These are phyloP conservation scores for Chenopodium quinoa DNA, from an alignment of 148 eudicot genomes.

Conservation along the genomic window DNA sequence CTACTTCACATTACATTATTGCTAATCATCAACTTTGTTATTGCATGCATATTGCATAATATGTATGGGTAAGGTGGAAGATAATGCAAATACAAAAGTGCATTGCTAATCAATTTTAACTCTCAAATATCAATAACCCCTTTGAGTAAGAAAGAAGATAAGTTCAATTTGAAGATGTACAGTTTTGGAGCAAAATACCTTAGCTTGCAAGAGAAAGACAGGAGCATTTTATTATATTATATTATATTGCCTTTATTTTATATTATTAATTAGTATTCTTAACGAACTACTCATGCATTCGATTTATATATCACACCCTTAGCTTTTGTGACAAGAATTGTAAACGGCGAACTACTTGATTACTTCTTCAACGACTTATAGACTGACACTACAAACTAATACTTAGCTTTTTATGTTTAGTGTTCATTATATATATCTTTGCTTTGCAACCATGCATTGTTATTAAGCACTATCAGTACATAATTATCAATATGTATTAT, in stretches of 20 bases:
- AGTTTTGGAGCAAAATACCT: slow-evolving; percentile 25
- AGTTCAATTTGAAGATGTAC: neutral
- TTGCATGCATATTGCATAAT: neutral
- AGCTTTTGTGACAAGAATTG: neutral
- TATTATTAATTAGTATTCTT: neutral
- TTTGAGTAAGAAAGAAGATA: slow-evolving; percentile 32
- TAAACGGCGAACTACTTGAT: slow-evolving; percentile 7
- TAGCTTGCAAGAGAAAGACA: slow-evolving; percentile 40
- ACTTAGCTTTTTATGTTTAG: too few species aligned
- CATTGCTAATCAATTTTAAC: neutral
- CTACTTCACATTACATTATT: too few species aligned
- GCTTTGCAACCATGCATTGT: too few species aligned
- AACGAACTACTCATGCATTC: slow-evolving; percentile 1
- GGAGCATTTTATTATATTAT: neutral
- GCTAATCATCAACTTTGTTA: too few species aligned
- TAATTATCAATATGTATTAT: too few species aligned
- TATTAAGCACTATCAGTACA: too few species aligned
- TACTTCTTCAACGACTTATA: neutral
- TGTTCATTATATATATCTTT: neutral
- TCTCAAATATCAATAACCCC: neutral
- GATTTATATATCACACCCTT: slow-evolving; percentile 9
- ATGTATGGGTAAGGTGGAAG: neutral
- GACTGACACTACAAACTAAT: neutral
- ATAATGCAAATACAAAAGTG: neutral
- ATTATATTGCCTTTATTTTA: neutral